Evolutionary conservation across 2,329 filamentous ascomycete genomes (phyloP), one percentile per base, ranked within the genome.

Genomic region (Fusarium continuum): DNA sequence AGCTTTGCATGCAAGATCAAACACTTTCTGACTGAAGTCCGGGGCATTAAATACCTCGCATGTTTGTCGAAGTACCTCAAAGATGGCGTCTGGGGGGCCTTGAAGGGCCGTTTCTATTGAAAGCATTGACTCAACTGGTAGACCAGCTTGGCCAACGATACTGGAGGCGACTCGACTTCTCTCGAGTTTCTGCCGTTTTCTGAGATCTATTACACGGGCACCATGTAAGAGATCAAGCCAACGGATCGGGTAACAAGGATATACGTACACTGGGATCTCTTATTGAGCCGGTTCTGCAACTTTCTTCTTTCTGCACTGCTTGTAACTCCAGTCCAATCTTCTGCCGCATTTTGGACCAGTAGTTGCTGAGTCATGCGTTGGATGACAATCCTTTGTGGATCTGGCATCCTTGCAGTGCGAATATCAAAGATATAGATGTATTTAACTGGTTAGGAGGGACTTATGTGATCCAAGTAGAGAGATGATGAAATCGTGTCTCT

Each of bases 251-350:
- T 22, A 1, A 3, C 3, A 2, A 16, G 3, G 14, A 1, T 0
- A 5, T 0, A 22, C 57, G 35, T n/a, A 61, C 56, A 61, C 2
- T 61, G 56, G 0, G 49, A 61, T 5, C 56, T 61, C 10, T 61
- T 61, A 20, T 61, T 61, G 0, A 61, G 43, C 4, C 57, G 13
- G 4, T 61, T 61, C 23, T 61, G 57, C 17, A 61, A 6, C 26
- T 61, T 61, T 20, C 57, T 28, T 13, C 56, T 25, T 19, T 61
- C 49, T 16, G 57, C 32, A 22, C 49, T 50, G 0, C 57, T 61
- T 22, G 57, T 61, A 0, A 61, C 16, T 5, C 56, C 57, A 0
- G 57, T 56, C 57, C 57, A 61, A 32, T 61, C 57, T 6, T 61
- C 57, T 3, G 26, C 31, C 2, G 38, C 26, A 10, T 43, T 61